phyloP scores from a whole-genome alignment of 371 early-diverging fungal species.

The Syncephalastrum racemosum region DNA sequence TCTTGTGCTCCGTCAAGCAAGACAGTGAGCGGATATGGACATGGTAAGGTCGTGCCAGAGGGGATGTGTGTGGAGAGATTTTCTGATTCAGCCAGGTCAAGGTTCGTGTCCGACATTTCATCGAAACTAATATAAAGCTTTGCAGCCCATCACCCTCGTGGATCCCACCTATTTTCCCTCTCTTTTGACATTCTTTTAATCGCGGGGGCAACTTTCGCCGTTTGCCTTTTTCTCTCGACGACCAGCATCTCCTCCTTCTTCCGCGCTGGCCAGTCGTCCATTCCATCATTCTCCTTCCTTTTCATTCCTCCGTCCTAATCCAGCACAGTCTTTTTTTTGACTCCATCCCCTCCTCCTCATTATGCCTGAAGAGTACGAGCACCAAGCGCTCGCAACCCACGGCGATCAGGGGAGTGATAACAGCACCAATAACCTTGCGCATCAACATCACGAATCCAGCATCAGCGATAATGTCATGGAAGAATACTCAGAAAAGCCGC shows the following conservation, averaged over 20 bases:
- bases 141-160: background rate
- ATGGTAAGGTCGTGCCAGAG: conserved; percentile 3
- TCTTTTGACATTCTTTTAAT: conserved; percentile 4
- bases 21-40: conserved; percentile 2
- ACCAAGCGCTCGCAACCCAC: conserved; percentile 8
- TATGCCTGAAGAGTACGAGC: conserved; percentile 7
- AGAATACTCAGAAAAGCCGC: conserved; percentile 46
- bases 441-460: conserved; percentile 5
- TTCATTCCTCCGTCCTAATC: background rate
- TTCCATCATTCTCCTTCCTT: conserved; percentile 5
- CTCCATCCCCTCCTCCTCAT: too few species aligned
- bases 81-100: conserved; percentile 9
- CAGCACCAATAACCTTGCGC: conserved; percentile 3
- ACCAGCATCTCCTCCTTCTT: background rate
- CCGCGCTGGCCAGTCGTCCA: conserved; percentile 5
- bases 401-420: conserved; percentile 4
- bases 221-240: conserved; percentile 6
- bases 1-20: conserved; percentile 4
- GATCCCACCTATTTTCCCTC: conserved; percentile 10
- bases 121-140: conserved; percentile 6
- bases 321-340: too few species aligned
- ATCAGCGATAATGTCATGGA: conserved; percentile 31
- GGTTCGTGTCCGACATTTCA: conserved; percentile 2
- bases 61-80: conserved; percentile 3
- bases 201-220: conserved; percentile 1